Percentiles rank a stretch among this genome's conserved stretches.
phyloP scores from a whole-genome alignment of 73 alveolate genomes.

The Paramecium biaurelia region DNA sequence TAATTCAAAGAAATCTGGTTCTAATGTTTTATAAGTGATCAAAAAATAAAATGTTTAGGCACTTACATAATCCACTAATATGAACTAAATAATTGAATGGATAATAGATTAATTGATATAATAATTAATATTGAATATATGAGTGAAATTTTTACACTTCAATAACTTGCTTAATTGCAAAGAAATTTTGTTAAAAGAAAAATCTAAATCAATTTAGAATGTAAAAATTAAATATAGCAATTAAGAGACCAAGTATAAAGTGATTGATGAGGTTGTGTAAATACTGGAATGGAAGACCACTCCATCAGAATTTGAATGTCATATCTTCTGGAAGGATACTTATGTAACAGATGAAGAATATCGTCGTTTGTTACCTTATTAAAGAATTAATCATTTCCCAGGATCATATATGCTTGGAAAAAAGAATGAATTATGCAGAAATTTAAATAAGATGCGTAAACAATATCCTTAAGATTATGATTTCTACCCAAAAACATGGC shows the following conservation, averaged over 20 bases:
- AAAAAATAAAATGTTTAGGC: too few species aligned
- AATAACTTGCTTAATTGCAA: neutral
- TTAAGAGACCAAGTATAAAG: conserved; percentile 34
- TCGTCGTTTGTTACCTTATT: conserved; percentile 54
- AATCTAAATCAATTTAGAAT: conserved; percentile 11
- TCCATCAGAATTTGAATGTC: conserved; percentile 58
- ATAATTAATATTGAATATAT: neutral
- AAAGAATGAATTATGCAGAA: conserved; percentile 73
- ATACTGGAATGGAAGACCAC: conserved; percentile 47
- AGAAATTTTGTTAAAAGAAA: neutral
- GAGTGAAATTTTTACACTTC: conserved; percentile 1
- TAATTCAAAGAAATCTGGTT: too few species aligned
- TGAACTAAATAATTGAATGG: neutral
- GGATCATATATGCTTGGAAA: conserved; percentile 77
- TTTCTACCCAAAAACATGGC: conserved; percentile 88
- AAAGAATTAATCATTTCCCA: conserved; percentile 80
- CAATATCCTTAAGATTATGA: conserved; percentile 82
- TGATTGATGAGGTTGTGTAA: neutral
- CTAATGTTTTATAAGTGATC: too few species aligned
- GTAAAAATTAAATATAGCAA: neutral
- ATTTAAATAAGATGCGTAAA: conserved; percentile 72
- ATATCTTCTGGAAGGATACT: conserved; percentile 68
- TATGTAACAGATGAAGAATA: conserved; percentile 69
- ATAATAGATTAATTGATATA: neutral
- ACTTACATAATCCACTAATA: neutral